Base-by-base conservation (phyloP, 176 grass and related monocot genomes). In the Musa schizocarpa region DNA sequence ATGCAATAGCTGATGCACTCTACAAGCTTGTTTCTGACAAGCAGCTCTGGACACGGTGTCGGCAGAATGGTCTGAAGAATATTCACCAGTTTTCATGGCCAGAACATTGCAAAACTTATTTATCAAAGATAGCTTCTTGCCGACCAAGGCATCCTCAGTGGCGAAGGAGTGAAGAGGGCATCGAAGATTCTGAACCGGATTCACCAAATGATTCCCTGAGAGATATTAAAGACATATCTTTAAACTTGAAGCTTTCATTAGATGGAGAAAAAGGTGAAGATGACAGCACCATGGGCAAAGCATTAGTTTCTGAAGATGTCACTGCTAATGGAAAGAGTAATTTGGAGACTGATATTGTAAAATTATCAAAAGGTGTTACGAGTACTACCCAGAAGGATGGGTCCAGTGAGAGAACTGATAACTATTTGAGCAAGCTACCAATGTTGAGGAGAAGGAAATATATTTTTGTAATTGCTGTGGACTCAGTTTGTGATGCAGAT, bases 21-120 rank as follows among this genome's bases (percentile, higher is more conserved):
- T 87, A 87, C 75, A 87, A 83, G 56, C 85, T 87, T 29, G 85
- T 87, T 75, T 87, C 85, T 73, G 81, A 87, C 69, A 87, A 87
- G 66, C 85, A 87, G 34, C 73, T 87, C 16, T 87, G 85, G 85
- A 77, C 85, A 34, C 71, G 73, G 65, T 87, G 85, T 76, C 81
- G 81, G 52, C 85, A 87, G 66, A 81, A 81, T 77, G 85, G 85
- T 8, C 64, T 87, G 58, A 87, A 87, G 83, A 87, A 87, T 73
- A 87, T 87, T 53, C 85, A 87, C 65, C 77, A 54, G 50, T 87
- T 87, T 67, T 87, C 85, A 13, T 87, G 85, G 85, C 81, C 85
- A 20, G 85, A 87, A 67, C 85, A 87, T 59, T 87, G 85, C 74
- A 87, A 84, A 54, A 87, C 61, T 72, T 87, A 87, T 63, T 82